Base-by-base conservation (phyloP, 805 yeast genomes). In the Debaryomyces hansenii region DNA sequence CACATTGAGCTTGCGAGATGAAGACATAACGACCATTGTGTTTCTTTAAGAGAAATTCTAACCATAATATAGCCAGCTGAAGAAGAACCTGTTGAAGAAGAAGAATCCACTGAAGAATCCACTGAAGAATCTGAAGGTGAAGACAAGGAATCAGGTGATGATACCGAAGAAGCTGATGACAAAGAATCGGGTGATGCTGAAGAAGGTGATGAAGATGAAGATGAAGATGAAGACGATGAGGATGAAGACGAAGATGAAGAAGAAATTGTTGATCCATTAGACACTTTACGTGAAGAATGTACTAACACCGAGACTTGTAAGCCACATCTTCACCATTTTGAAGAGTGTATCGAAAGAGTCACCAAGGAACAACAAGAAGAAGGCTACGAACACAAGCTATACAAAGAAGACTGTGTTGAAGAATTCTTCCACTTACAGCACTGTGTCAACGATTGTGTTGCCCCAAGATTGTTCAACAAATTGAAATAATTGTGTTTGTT, bases 331-430 rank as follows among this genome's bases (percentile, higher is more conserved):
- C 97, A 91, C 74, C 97, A 91, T 74, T 90, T 85, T 74, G 84
- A 87, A 53, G 97, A 91, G 73, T 92, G 99, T 80, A 84, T 84
- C 49, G 97, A 88, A 74, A 90, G 97, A 78, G 98, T 92, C 55
- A 83, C 94, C 55, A 82, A 84, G 68, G 96, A 84, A 59, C 80
- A 77, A 77, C 89, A 90, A 74, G 91, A 88, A 64, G 86, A 80
- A 57, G 96, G 77, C 58, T 91, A 92, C 67, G 96, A 72, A 24
- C 84, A 86, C 48, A 80, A 79, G 60, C 83, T 77, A 9, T 78
- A 89, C 79, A 92, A 92, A 75, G 99, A 92, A 78, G 97, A 92
- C 74, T 92, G 99, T 79, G 86, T 92, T 52, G 98, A 92, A 74
- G 99, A 92, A 74, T 92, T 87, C 60, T 92, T 92, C 90, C 98